phyloP scores from a whole-genome alignment of 192 early-diverging fungal species.

The Martensiomyces pterosporus region DNA sequence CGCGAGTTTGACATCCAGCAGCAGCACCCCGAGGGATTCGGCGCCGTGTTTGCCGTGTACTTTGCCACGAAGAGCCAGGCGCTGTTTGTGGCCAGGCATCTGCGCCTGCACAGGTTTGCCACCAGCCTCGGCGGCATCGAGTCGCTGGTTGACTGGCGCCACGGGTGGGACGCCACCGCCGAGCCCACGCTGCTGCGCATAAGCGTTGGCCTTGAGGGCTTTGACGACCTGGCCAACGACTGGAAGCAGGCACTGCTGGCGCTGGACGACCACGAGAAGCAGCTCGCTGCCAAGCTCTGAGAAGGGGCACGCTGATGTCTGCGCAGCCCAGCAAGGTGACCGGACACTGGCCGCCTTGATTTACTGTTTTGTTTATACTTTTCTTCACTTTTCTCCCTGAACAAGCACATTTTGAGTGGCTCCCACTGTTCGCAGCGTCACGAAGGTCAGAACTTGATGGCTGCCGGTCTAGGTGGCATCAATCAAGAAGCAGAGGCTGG shows the following conservation, averaged over 20 bases:
- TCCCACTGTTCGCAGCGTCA: too few species aligned
- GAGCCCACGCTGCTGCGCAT: constrained; percentile 55
- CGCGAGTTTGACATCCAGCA: constrained; percentile 20
- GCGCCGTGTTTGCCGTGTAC: constrained; percentile 42
- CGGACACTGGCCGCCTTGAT: too few species aligned
- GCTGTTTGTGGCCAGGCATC: constrained; percentile 34
- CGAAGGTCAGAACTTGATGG: too few species aligned
- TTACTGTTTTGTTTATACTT: constrained; percentile 1
- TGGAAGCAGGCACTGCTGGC: constrained; percentile 51
- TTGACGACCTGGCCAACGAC: constrained; percentile 62
- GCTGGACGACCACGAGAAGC: constrained; percentile 15
- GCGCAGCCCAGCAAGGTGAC: too few species aligned
- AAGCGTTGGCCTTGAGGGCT: constrained; percentile 63
- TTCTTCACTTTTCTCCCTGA: background rate
- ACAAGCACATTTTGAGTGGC: too few species aligned
- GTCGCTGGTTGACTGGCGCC: constrained; percentile 66
- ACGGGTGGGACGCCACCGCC: constrained; percentile 37
- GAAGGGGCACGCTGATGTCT: background rate
- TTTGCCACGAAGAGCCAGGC: constrained; percentile 52
- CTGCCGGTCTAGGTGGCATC: too few species aligned
- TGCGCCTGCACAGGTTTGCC: constrained; percentile 53
- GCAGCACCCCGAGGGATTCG: constrained; percentile 43
- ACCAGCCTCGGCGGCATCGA: constrained; percentile 67
- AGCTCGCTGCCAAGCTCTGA: constrained; percentile 20
- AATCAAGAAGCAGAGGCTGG: too few species aligned